phyloP scores from a whole-genome alignment of 441 rosid species.

The Brassica hybrid region DNA sequence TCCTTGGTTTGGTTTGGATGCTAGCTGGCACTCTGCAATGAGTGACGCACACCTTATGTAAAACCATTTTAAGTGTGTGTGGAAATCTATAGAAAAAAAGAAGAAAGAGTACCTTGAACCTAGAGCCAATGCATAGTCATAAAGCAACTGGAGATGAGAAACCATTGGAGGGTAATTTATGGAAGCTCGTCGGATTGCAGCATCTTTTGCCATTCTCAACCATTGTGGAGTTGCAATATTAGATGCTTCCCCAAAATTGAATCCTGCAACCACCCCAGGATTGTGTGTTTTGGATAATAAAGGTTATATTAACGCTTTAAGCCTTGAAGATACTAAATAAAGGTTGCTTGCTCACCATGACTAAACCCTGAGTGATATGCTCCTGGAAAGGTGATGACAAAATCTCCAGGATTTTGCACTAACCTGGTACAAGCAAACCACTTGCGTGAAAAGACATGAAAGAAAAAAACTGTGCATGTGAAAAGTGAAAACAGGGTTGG shows the following conservation, averaged over 20 bases:
- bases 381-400: slow-evolving; percentile 98
- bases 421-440: slow-evolving; percentile 65
- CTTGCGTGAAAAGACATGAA: slow-evolving; percentile 23
- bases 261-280: slow-evolving; percentile 51
- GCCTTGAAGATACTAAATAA: slow-evolving; percentile 22
- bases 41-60: slow-evolving; percentile 27
- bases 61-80: slow-evolving; percentile 19
- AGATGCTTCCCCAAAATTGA: slow-evolving; percentile 90
- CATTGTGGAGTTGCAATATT: slow-evolving; percentile 97
- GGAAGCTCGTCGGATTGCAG: slow-evolving; percentile 98
- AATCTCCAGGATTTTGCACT: slow-evolving; percentile 99
- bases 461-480: neutral
- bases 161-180: slow-evolving; percentile 98
- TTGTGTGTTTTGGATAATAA: neutral
- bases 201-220: slow-evolving; percentile 87
- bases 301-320: slow-evolving; percentile 24
- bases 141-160: slow-evolving; percentile 97
- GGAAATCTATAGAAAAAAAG: neutral
- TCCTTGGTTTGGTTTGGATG: slow-evolving; percentile 72
- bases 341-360: slow-evolving; percentile 66
- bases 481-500: neutral
- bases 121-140: slow-evolving; percentile 85
- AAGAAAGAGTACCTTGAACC: slow-evolving; percentile 69
- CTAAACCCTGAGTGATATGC: slow-evolving; percentile 99
- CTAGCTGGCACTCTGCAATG: slow-evolving; percentile 65